Percentiles rank a stretch among this genome's conserved stretches.
Evolutionary conservation across 306 rosid species (phyloP).

Genomic region (Fragaria iinumae): DNA sequence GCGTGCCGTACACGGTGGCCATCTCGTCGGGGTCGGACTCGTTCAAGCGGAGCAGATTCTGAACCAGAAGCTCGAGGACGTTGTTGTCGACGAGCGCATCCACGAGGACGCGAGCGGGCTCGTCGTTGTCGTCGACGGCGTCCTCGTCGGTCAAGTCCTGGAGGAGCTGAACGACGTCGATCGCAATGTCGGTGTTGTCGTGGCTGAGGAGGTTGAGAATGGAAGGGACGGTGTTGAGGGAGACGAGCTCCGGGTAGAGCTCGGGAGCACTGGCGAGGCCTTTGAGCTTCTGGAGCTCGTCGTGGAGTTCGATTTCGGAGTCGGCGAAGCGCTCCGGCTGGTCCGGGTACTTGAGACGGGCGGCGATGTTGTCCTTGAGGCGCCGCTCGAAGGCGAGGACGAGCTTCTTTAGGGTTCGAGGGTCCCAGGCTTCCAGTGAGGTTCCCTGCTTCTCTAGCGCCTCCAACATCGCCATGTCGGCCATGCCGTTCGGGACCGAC

Average conservation of each 20-base stretch:
- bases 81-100: slow-evolving; percentile 72
- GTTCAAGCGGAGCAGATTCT: slow-evolving; percentile 65
- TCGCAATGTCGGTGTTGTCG: slow-evolving; percentile 82
- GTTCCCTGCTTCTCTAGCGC: slow-evolving; percentile 73
- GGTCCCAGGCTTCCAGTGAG: slow-evolving; percentile 62
- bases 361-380: slow-evolving; percentile 80
- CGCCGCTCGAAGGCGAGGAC: slow-evolving; percentile 91
- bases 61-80: slow-evolving; percentile 73
- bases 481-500: slow-evolving; percentile 25
- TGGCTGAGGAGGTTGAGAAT: slow-evolving; percentile 71
- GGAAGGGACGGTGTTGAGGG: slow-evolving; percentile 68
- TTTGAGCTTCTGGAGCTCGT: slow-evolving; percentile 78
- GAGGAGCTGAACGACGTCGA: slow-evolving; percentile 73
- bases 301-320: slow-evolving; percentile 90
- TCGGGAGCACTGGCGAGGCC: slow-evolving; percentile 89
- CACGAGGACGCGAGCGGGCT: slow-evolving; percentile 67
- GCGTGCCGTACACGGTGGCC: slow-evolving; percentile 62
- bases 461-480: slow-evolving; percentile 73
- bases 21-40: slow-evolving; percentile 74
- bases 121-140: slow-evolving; percentile 73
- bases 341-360: slow-evolving; percentile 82
- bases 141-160: slow-evolving; percentile 91
- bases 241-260: slow-evolving; percentile 79
- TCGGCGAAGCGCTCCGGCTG: slow-evolving; percentile 92
- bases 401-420: slow-evolving; percentile 62